Evolutionary conservation across 164 flowering plant species (phyloP).

Genomic region (Chimonanthus salicifolius): DNA sequence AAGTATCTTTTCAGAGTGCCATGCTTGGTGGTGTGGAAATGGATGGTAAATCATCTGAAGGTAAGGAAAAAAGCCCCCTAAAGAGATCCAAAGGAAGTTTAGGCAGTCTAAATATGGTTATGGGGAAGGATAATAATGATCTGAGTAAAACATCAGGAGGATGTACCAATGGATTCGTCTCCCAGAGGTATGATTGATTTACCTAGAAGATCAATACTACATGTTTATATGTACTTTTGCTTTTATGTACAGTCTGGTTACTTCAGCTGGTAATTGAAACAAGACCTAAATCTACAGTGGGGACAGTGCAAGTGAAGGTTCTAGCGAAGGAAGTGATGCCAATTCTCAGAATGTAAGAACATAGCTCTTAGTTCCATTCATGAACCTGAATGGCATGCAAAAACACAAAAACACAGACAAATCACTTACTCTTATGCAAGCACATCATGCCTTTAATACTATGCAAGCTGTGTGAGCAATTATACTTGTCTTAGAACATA

Average conservation of each 20-base stretch:
- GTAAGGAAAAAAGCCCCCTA: conserved; percentile 74
- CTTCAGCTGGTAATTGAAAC: conserved; percentile 10
- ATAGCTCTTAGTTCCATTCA: background rate
- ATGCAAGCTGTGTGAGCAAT: background rate
- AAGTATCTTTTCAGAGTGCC: conserved; percentile 38
- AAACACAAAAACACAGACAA: background rate
- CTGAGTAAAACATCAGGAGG: conserved; percentile 45
- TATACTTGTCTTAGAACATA: background rate
- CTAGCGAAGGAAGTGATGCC: conserved; percentile 96
- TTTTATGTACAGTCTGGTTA: conserved; percentile 1
- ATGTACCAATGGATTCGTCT: conserved; percentile 69
- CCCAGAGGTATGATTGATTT: conserved; percentile 61
- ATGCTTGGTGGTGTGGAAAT: conserved; percentile 52
- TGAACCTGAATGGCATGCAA: background rate
- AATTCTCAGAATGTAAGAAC: conserved; percentile 83
- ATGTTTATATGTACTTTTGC: background rate
- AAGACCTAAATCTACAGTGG: conserved; percentile 51
- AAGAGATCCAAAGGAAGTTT: conserved; percentile 85
- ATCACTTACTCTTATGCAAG: background rate
- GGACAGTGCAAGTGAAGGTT: conserved; percentile 86
- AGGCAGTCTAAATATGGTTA: conserved; percentile 65
- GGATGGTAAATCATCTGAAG: conserved; percentile 75
- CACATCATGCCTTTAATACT: background rate
- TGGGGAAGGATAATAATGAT: conserved; percentile 50
- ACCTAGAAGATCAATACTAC: conserved; percentile 3